Conservation (phyloP, 225 moss, liverwort and hornwort species). For the Thuidium tamariscinum region DNA sequence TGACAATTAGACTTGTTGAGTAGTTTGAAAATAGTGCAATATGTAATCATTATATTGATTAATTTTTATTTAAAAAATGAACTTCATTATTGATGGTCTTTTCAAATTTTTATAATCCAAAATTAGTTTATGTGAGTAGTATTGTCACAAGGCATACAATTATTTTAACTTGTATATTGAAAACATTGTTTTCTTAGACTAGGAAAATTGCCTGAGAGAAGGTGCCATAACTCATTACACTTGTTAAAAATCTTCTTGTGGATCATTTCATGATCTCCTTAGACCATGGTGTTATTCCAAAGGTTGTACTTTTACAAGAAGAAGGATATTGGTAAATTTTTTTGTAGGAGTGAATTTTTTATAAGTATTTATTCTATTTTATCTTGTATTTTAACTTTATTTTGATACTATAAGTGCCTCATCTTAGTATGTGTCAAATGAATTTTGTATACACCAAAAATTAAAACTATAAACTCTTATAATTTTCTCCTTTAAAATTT, state of each 20-base stretch:
- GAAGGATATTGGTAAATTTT: too few species aligned
- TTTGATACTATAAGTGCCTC: background rate
- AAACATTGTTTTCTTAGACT: background rate
- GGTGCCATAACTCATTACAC: too few species aligned
- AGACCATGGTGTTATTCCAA: accelerated
- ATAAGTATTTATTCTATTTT: background rate
- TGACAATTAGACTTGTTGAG: background rate
- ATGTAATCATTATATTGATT: background rate
- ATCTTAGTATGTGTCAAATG: background rate
- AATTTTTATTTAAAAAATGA: background rate
- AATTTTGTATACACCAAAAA: background rate
- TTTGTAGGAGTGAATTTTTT: background rate
- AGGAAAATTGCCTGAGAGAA: background rate
- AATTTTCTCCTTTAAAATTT: background rate
- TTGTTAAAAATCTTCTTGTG: background rate
- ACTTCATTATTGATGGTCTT: background rate
- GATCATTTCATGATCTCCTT: background rate
- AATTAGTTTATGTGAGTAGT: background rate
- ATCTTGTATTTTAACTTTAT: background rate
- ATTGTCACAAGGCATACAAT: background rate
- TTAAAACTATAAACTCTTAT: background rate
- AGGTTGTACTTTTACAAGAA: background rate
- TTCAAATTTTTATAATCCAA: background rate
- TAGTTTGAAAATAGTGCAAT: background rate
- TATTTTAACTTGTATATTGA: background rate